Conservation (phyloP, 2,329 filamentous ascomycete species). For the Cladobotryum mycophilum region DNA sequence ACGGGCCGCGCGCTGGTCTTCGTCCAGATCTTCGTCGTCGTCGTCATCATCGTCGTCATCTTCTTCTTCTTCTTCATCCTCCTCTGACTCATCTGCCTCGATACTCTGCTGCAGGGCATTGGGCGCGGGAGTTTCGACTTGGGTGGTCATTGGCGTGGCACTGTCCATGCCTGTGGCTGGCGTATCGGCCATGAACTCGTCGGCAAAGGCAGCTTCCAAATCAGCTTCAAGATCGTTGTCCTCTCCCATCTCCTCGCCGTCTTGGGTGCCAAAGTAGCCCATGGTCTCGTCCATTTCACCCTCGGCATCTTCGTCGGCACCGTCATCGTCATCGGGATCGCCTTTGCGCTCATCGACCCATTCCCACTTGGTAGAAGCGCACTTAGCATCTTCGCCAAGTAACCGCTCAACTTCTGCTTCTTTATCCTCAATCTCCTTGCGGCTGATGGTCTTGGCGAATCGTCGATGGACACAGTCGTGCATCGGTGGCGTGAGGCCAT, state of each 20-base stretch:
- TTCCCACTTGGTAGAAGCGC: constrained; percentile 56
- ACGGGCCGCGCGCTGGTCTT: constrained; percentile 43
- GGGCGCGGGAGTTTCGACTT: constrained; percentile 39
- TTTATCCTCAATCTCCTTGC: constrained; percentile 78
- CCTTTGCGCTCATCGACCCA: constrained; percentile 49
- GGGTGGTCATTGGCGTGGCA: constrained; percentile 40
- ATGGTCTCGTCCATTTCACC: constrained; percentile 40
- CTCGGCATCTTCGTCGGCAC: constrained; percentile 42
- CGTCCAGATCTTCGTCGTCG: constrained; percentile 48
- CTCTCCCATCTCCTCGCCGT: constrained; percentile 32
- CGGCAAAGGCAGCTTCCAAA: constrained; percentile 48
- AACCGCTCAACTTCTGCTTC: constrained; percentile 73
- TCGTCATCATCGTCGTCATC: constrained; percentile 40
- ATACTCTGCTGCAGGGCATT: constrained; percentile 36
- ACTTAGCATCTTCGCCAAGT: constrained; percentile 60
- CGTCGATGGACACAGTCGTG: constrained; percentile 75
- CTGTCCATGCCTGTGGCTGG: constrained; percentile 37
- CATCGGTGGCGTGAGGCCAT: constrained; percentile 84
- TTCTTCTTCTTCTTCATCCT: constrained; percentile 38
- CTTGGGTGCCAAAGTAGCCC: constrained; percentile 32
- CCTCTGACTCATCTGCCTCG: constrained; percentile 41
- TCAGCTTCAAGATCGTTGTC: constrained; percentile 49
- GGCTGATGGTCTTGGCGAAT: constrained; percentile 75
- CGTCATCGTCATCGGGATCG: constrained; percentile 37
- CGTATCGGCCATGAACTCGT: constrained; percentile 33